Evolutionary conservation across 805 yeast species (phyloP), one percentile per base, ranked within the genome.

Genomic region (Sugiyamaella mastotermitis): DNA sequence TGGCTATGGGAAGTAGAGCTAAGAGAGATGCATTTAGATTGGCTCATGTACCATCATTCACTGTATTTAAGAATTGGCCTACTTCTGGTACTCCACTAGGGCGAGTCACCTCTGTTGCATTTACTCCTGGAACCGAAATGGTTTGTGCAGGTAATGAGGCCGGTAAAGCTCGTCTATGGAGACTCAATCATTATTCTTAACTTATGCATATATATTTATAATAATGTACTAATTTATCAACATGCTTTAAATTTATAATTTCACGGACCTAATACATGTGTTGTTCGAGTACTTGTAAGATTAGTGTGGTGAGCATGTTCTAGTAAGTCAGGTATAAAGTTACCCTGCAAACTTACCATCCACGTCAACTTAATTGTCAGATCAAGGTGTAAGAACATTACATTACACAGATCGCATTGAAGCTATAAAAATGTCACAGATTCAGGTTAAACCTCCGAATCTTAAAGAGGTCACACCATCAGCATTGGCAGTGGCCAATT

Each of bases 61-160:
- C 84, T 14, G 95, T 85, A 5, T 92, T 79, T 63, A 70, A 79
- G 34, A 92, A 92, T 66, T 92, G 98, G 98, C 99, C 99, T 13
- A 92, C 97, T 1, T 79, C 90, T 37, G 87, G 87, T 4, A 90
- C 98, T 1, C 97, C 98, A 8, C 71, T 92, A 49, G 99, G 98
- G n/a, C 78, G 81, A 49, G 96, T 92, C 23, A 84, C 96, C 0
- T 62, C 79, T 13, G 80, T 78, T 2, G 74, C 77, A 11, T 90
- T 90, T 60, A 78, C 94, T 30, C 86, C 92, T 19, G 75, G 76
- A 46, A 76, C 79, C 42, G 92, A 85, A 60, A 76, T 88, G 79
- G 59, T 92, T 34, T 85, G 88, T 13, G 75, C 86, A 1, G 98
- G 95, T 46, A 90, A 88, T 53, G 94, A 85, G 52, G 84, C 78